A percentile compares a stretch with the other conserved stretches of the same genome.
phyloP scores from a whole-genome alignment of 208 protist species.

The Leishmania amazonensis region DNA sequence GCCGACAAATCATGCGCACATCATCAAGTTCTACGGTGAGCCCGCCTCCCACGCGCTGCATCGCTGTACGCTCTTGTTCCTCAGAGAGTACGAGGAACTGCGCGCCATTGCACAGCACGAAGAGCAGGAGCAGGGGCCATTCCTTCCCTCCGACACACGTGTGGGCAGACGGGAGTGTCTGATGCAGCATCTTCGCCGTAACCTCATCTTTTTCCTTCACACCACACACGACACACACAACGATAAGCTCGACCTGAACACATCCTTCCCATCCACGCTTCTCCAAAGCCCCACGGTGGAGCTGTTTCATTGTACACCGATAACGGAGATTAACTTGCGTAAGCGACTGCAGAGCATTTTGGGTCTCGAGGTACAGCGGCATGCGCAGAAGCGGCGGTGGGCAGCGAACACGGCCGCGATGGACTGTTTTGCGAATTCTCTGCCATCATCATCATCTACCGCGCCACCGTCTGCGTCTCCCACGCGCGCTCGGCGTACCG shows the following conservation, averaged over 20 bases:
- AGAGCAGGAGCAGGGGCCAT: conserved; percentile 7
- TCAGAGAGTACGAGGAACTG: conserved; percentile 58
- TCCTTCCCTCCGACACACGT: neutral
- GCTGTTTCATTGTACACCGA: conserved; percentile 77
- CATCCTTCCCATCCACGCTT: conserved; percentile 45
- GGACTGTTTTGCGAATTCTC: neutral
- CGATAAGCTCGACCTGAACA: conserved; percentile 64
- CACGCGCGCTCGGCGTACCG: neutral
- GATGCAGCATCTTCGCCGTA: conserved; percentile 37
- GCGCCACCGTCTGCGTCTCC: neutral
- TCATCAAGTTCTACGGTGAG: conserved; percentile 83
- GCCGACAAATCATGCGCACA: conserved; percentile 25
- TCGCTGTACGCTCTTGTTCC: conserved; percentile 47
- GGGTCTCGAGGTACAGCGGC: conserved; percentile 13
- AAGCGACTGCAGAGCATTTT: conserved; percentile 54
- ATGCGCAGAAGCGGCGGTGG: neutral
- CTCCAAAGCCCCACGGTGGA: conserved; percentile 48
- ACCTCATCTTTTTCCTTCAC: conserved; percentile 75
- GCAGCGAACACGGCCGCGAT: neutral
- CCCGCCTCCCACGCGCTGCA: conserved; percentile 40
- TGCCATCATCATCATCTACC: neutral
- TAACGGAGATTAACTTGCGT: conserved; percentile 71
- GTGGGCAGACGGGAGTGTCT: neutral
- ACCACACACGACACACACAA: conserved; percentile 89
- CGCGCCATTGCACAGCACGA: neutral